Evolutionary conservation across 345 rosid genomes (phyloP), one percentile per base, ranked within the genome.

Genomic region (Psidium guajava): DNA sequence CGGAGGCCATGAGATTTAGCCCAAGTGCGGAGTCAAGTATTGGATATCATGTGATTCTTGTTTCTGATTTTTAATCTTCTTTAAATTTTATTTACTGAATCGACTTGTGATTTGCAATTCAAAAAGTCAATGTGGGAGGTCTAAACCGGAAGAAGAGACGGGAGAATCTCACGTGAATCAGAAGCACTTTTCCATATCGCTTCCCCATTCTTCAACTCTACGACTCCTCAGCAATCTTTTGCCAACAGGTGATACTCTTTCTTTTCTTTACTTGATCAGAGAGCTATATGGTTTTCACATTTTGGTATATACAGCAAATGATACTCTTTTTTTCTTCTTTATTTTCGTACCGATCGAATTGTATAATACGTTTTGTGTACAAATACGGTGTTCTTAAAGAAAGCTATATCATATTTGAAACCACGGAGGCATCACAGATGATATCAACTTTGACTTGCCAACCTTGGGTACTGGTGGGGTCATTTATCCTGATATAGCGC

Each of bases 61-160:
- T 42, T 42, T 42, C 44, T 42, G 44, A 42, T 42, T 42, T 42
- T 42, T 42, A 42, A 42, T 4, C 44, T 42, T 42, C 44, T 42
- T 42, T 42, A 42, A 42, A 42, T 42, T 42, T 42, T 42, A 42
- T 42, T 42, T 42, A 42, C 6, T 42, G 44, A 42, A 42, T 42
- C 44, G 44, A 42, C 44, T 12, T 51, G 53, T 51, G 53, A 51
- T 51, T 42, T 64, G 86, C 86, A 92, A 92, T 86, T 87, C 47
- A 86, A 89, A 16, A 88, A 89, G 73, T 87, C 92, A 7, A 81
- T 87, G 55, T 92, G 94, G 94, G 69, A 69, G 36, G 92, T 89
- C 32, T 86, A 83, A 11, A 59, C 90, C 2, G 94, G 94, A 13
- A 88, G 94, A 87, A 92, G 92, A 57, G 94, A 92, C 32, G 89